Base-by-base conservation (phyloP, 2,329 filamentous ascomycete species). In the Fusarium avenaceum region DNA sequence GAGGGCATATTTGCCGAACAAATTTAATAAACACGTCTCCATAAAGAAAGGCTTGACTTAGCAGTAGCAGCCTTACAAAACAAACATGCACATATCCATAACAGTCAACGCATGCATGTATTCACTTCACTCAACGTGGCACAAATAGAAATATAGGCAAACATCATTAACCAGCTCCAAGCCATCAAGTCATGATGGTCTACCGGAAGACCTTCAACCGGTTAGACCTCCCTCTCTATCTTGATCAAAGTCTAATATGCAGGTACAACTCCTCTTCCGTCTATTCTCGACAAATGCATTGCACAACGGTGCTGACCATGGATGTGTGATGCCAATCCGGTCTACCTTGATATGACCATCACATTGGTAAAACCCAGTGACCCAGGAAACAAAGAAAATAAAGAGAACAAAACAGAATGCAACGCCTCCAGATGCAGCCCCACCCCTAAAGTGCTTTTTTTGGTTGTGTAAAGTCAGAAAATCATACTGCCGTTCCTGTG, bases 361-460 rank as follows among this genome's bases (percentile, higher is more conserved):
- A 57, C 55, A 50, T 65, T 58, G 65, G 60, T 67, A 50, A 69
- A 56, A 48, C 71, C 64, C 58, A 64, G 54, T 63, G 61, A 66
- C 57, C 64, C 69, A 69, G 63, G 67, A 66, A 67, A 67, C 55
- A 69, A 68, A 73, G 72, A 71, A 73, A 71, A 73, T 59, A 73
- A 74, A 73, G 63, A 71, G 57, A 65, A 63, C 51, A 67, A 68
- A 73, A 65, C 59, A 66, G 65, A 73, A 72, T 74, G 71, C 73
- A 80, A 80, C 78, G 77, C 78, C 78, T 72, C 75, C 72, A 65
- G 74, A 80, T 80, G 78, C 78, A 80, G 73, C 74, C 75, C 68
- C 75, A 57, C 67, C 73, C 72, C 70, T 68, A 68, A 65, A 76
- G 74, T 76, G 65, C 61, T 74, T 73, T 74, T 71, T 74, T 72